Conservation (phyloP, 2,329 filamentous ascomycete species). For the Fusarium heterosporum region DNA sequence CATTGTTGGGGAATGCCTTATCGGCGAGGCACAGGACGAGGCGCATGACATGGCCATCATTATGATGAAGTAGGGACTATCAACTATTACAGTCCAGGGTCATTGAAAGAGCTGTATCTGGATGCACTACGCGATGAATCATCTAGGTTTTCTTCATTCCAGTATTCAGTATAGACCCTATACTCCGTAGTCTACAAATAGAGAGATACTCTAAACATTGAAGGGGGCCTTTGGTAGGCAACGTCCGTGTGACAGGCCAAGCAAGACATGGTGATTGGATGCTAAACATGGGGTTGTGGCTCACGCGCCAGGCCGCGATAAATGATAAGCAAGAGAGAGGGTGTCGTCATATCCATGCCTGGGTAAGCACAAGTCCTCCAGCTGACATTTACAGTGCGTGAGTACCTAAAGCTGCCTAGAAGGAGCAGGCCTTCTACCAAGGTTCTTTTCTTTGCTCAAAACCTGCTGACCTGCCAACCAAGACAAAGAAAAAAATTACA, state of each 20-base stretch:
- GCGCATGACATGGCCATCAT: slow-evolving; percentile 34
- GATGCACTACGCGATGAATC: neutral
- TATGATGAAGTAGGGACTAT: neutral
- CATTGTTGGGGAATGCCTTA: slow-evolving; percentile 24
- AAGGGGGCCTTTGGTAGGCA: slow-evolving; percentile 14
- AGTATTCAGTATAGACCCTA: no score
- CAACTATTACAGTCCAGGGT: neutral
- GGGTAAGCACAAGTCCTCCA: neutral
- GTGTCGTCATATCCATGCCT: slow-evolving; percentile 38
- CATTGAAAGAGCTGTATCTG: neutral
- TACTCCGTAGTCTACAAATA: no score
- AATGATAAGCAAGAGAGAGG: slow-evolving; percentile 26
- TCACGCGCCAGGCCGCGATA: slow-evolving; percentile 23
- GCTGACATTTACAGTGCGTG: neutral
- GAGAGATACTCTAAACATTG: neutral
- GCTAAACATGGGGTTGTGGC: slow-evolving; percentile 3
- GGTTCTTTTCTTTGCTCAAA: slow-evolving; percentile 22
- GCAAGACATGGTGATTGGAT: slow-evolving; percentile 16
- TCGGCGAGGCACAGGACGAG: slow-evolving; percentile 34
- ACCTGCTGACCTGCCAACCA: slow-evolving; percentile 20
- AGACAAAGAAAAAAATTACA: slow-evolving; percentile 7
- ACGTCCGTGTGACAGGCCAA: slow-evolving; percentile 27
- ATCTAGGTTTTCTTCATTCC: no score
- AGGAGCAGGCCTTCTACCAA: slow-evolving; percentile 24
- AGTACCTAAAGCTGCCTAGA: slow-evolving; percentile 31